Percentiles rank a stretch among this genome's conserved stretches.
These are phyloP conservation scores for Davidsoniella eucalypti DNA, from an alignment of 2,329 filamentous ascomycete species.

Conservation along the genomic window DNA sequence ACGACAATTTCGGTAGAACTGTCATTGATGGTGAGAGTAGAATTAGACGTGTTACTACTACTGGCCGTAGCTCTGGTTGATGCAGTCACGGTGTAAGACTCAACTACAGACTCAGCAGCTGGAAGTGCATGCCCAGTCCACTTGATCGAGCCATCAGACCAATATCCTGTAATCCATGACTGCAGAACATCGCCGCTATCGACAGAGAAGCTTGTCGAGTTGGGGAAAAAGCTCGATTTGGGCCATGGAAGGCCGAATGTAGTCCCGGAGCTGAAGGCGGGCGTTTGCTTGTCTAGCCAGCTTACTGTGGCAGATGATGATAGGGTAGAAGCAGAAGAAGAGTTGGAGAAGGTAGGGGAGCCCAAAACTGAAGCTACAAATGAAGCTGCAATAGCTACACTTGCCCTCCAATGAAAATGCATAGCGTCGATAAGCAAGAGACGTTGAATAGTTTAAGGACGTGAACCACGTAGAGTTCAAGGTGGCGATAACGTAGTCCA, in stretches of 20 bases:
- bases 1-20: constrained; percentile 21
- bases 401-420: background rate
- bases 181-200: constrained; percentile 20
- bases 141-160: constrained; percentile 43
- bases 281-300: constrained; percentile 25
- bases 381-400: background rate
- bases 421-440: background rate
- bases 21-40: constrained; percentile 11
- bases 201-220: constrained; percentile 23
- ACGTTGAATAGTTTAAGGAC: too few species aligned
- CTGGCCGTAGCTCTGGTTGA: background rate
- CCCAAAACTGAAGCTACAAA: background rate
- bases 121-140: constrained; percentile 43
- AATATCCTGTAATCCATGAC: constrained; percentile 41
- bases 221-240: constrained; percentile 22
- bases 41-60: background rate
- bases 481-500: too few species aligned
- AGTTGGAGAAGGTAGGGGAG: background rate
- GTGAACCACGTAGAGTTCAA: too few species aligned
- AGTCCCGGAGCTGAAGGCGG: constrained; percentile 21
- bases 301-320: constrained; percentile 15
- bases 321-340: background rate
- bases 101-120: constrained; percentile 23
- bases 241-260: constrained; percentile 31
- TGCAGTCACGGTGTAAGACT: constrained; percentile 25